phyloP scores from a whole-genome alignment of 106 monocot species.

The Agapanthus africanus region DNA sequence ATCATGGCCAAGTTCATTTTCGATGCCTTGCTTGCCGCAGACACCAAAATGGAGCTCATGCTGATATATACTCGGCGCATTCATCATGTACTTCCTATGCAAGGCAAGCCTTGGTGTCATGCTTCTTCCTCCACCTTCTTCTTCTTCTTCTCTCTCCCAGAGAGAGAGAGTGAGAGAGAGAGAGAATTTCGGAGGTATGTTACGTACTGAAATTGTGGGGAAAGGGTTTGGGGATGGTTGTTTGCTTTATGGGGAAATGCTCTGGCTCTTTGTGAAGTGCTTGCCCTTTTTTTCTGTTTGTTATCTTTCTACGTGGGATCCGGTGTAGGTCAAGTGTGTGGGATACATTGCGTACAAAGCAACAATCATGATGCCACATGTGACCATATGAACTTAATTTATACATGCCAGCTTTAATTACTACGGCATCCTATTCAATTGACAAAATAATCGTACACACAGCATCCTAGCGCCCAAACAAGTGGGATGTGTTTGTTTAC shows the following conservation, averaged over 20 bases:
- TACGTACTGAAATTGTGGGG: not conserved
- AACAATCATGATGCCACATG: not conserved
- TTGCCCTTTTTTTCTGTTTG: not conserved
- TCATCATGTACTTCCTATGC: not conserved
- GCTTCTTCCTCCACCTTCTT: not conserved
- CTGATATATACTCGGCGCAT: not conserved
- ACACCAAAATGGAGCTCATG: slow-evolving; percentile 16
- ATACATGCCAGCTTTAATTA: no score
- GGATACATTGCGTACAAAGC: not conserved
- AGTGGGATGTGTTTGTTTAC: no score
- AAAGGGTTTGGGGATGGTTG: not conserved
- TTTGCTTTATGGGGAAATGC: not conserved
- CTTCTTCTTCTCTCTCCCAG: no score
- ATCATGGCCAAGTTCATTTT: slow-evolving; percentile 10
- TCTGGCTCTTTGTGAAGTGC: not conserved
- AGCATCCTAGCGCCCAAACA: no score
- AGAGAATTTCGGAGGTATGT: not conserved
- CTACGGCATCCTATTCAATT: no score
- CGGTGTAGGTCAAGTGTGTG: not conserved
- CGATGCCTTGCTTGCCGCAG: slow-evolving; percentile 16
- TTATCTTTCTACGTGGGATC: not conserved
- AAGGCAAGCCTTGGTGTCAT: not conserved
- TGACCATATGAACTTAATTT: no score
- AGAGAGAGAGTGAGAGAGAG: not conserved
- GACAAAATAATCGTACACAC: no score